phyloP scores from a whole-genome alignment of 2,329 filamentous ascomycete species.

The Pezicula radicicola region DNA sequence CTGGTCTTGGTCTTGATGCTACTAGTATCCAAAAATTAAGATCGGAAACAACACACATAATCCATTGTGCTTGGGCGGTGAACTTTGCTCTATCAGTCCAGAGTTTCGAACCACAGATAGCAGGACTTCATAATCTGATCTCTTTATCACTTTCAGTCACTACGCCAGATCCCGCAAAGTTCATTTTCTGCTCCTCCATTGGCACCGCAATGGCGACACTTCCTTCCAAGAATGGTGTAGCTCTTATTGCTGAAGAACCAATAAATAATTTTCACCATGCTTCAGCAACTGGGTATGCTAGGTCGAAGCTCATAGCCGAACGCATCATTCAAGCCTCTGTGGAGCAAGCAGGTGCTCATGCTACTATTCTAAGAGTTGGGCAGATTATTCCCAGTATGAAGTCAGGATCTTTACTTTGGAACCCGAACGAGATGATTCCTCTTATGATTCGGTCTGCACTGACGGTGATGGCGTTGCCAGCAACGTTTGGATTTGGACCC shows the following conservation, averaged over 20 bases:
- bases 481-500: slow-evolving; percentile 25
- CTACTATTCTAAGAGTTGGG: slow-evolving; percentile 42
- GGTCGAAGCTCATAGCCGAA: slow-evolving; percentile 46
- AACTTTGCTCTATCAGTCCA: slow-evolving; percentile 52
- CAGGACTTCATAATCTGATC: slow-evolving; percentile 40
- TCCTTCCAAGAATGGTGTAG: slow-evolving; percentile 13
- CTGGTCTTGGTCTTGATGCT: slow-evolving; percentile 34
- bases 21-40: slow-evolving; percentile 25
- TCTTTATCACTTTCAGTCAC: slow-evolving; percentile 24
- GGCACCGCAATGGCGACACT: slow-evolving; percentile 27
- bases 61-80: slow-evolving; percentile 52
- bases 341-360: slow-evolving; percentile 23
- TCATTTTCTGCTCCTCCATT: slow-evolving; percentile 37
- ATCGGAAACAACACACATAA: slow-evolving; percentile 36
- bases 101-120: slow-evolving; percentile 42
- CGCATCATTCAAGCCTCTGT: slow-evolving; percentile 37
- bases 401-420: slow-evolving; percentile 36
- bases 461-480: slow-evolving; percentile 41
- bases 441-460: slow-evolving; percentile 45
- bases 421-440: slow-evolving; percentile 47
- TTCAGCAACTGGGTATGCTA: slow-evolving; percentile 47
- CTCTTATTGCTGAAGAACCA: slow-evolving; percentile 31
- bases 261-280: slow-evolving; percentile 24
- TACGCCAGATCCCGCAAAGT: slow-evolving; percentile 17
- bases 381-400: slow-evolving; percentile 42